Base-by-base conservation (phyloP, 23 red algal species). In the Gracilaria vermiculophylla region DNA sequence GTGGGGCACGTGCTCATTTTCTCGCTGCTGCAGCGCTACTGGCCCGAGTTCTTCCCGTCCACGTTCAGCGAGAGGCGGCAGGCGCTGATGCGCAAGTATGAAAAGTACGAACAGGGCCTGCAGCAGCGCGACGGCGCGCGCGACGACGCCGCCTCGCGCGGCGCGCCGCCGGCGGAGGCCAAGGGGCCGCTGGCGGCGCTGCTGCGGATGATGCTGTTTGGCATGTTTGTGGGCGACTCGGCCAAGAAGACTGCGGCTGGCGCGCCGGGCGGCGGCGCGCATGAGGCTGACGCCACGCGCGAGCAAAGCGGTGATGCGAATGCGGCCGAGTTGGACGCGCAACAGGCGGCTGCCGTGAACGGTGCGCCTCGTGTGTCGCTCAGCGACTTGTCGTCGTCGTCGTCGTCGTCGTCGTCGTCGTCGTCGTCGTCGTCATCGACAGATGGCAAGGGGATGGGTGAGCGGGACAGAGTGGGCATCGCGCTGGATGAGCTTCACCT, bases 1-100 rank as follows among this genome's bases (percentile, higher is more conserved):
- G 87, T 99, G 11, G 97, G 97, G 6, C 97, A 99, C 55, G 97
- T 99, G 20, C 91, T 99, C 10, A 92, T 99, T 48, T 99, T 99
- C 73, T 93, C 88, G 16, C 95, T 99, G 53, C 69, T 99, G 36
- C 97, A 99, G 88, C 88, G 97, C 23, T 99, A 89, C 78, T 99
- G 94, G 71, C 97, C 97, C 31, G 92, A 94, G 56, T 95, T 99
- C 52, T 99, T 99, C 77, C 97, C 97, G 1, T 95, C 89, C 21
- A 99, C 97, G 14, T 99, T 99, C 73, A 93, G 78, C 81, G 97
- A 99, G 60, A 77, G 88, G 34, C 85, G 97, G 66, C 97, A 99
- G 78, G 77, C 88, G 66, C n/a, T 95, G 34, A 99, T 99, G 97
- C 65, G 76, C 56, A 76, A 89, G 39, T 89, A 95, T 77, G 92